Evolutionary conservation across 2,329 filamentous ascomycete species (phyloP).

Genomic region (Sphaerulina populicola): DNA sequence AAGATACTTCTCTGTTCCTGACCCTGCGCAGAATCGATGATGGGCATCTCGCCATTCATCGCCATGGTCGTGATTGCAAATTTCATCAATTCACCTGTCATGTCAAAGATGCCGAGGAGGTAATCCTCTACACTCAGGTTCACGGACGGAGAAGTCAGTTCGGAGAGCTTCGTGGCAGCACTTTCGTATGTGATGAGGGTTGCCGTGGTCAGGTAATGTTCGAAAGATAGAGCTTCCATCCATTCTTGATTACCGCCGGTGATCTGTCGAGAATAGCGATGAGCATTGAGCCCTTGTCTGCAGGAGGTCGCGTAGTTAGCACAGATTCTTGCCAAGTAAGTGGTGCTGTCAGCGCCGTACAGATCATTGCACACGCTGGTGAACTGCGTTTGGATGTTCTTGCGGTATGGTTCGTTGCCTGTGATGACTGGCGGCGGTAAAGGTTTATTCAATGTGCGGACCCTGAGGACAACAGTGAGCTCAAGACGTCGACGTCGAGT

Average conservation of each 20-base stretch:
- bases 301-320: background rate
- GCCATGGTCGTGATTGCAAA: conserved; percentile 87
- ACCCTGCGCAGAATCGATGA: conserved; percentile 26
- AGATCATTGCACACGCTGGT: conserved; percentile 62
- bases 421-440: conserved; percentile 62
- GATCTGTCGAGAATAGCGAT: conserved; percentile 72
- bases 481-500: background rate
- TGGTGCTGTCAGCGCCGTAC: background rate
- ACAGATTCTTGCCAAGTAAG: background rate
- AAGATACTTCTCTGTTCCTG: conserved; percentile 54
- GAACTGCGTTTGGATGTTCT: conserved; percentile 64
- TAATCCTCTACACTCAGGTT: conserved; percentile 74
- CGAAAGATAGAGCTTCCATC: conserved; percentile 82
- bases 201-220: conserved; percentile 75
- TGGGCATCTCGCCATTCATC: conserved; percentile 54
- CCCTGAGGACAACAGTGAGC: conserved; percentile 39
- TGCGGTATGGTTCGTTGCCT: conserved; percentile 60
- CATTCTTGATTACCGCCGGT: conserved; percentile 82
- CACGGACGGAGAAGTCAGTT: conserved; percentile 44
- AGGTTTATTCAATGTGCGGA: conserved; percentile 51
- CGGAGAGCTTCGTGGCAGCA: conserved; percentile 38
- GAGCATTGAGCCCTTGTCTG: conserved; percentile 61
- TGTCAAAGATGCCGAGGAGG: conserved; percentile 80
- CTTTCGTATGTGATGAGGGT: conserved; percentile 61
- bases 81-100: conserved; percentile 93